phyloP scores from a whole-genome alignment of 352 stramenopile genomes.

The Pythium utonaiense region DNA sequence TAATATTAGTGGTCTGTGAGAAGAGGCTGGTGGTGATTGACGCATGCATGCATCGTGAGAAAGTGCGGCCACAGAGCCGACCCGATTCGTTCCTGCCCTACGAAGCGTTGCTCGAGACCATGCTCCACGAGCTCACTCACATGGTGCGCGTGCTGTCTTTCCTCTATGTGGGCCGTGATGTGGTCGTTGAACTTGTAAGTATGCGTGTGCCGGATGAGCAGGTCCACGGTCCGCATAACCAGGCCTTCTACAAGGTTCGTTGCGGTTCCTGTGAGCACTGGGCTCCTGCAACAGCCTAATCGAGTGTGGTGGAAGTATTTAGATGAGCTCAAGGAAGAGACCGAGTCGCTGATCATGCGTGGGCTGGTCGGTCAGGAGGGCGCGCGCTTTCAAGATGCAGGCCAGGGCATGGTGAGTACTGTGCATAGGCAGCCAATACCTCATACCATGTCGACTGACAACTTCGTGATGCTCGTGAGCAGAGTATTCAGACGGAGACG shows the following conservation, averaged over 20 bases:
- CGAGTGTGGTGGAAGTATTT: constrained; percentile 28
- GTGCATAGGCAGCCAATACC: too few species aligned
- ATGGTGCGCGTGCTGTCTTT: constrained; percentile 32
- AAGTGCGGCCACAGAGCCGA: constrained; percentile 37
- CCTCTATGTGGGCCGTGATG: background rate
- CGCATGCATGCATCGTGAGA: background rate
- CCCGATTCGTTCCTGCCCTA: constrained; percentile 39
- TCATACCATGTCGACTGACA: background rate
- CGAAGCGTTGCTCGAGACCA: constrained; percentile 60
- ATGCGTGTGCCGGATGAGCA: constrained; percentile 8
- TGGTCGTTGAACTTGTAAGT: background rate
- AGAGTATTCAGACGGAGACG: constrained; percentile 24
- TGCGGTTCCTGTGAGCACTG: background rate
- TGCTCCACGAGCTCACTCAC: constrained; percentile 72
- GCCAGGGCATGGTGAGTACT: constrained; percentile 32
- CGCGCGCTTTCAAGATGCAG: constrained; percentile 40
- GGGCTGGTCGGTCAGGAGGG: constrained; percentile 41
- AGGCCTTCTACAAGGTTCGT: constrained; percentile 57
- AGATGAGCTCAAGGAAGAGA: constrained; percentile 56
- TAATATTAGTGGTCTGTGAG: too few species aligned
- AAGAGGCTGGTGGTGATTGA: background rate
- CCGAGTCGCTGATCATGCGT: constrained; percentile 54
- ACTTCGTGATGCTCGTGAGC: background rate
- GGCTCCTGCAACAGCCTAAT: background rate
- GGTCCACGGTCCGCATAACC: constrained; percentile 57